Base-by-base conservation (phyloP, 1,284 basidiomycete species). In the Boletellus deceptivus region DNA sequence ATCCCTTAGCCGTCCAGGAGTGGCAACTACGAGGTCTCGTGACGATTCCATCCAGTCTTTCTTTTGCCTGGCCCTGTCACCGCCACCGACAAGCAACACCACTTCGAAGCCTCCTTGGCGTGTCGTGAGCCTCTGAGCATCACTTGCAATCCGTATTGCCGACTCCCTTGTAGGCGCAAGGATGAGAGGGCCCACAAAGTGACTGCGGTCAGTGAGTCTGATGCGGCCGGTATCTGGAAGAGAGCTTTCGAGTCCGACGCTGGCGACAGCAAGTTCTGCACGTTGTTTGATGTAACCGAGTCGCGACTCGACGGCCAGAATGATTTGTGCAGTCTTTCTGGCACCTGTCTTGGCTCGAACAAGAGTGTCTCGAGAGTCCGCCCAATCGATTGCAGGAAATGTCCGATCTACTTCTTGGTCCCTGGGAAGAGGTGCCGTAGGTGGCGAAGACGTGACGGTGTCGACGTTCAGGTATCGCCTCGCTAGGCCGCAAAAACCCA, bases 91-190 rank as follows among this genome's bases (percentile, higher is more conserved):
- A 45, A 98, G 80, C 7, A 95, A 70, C 53, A 83, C 81, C 14
- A 93, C 89, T 52, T 85, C 77, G 58, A 91, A 82, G 22, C 77
- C 80, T 13, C 74, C 70, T 57, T 91, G 80, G 66, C 90, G 82
- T 1, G 72, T 65, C 2, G 83, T 80, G 20, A 95, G 74, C 63
- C 84, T 84, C 35, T 79, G 64, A 1, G 92, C 91, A 68, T 98
- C 93, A 35, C 80, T 83, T 13, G 93, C 93, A 58, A 98, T 98
- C 70, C 98, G 95, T 2, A 87, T 89, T 1, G 96, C 96, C 46
- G 97, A 76, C 67, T 99, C 96, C 54, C 97, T 84, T 0, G 96
- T 99, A 3, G 97, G 96, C 34, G 87, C 93, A 66, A 99, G 84
- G 64, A 99, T 80, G 17, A 99, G 79, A 0, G 88, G 76, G 6